Evolutionary conservation across 1,284 basidiomycete genomes (phyloP).

Genomic region (Mycena sp.): DNA sequence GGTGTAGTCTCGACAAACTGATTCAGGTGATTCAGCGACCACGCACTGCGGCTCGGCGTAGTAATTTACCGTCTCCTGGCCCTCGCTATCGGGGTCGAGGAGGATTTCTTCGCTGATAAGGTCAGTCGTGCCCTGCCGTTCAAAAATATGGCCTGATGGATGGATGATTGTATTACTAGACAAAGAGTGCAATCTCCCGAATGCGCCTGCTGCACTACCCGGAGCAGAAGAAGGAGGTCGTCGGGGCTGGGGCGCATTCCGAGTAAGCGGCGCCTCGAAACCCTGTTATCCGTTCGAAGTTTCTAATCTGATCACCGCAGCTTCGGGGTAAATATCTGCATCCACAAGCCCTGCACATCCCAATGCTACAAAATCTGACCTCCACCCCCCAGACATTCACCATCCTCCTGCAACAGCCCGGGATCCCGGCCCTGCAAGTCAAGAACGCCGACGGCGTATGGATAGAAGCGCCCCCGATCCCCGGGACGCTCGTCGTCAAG

Average conservation of each 20-base stretch:
- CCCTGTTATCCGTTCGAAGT: neutral
- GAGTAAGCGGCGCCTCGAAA: neutral
- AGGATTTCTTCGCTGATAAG: constrained; percentile 6
- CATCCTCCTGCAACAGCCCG: neutral
- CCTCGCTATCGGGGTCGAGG: neutral
- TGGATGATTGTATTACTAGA: neutral
- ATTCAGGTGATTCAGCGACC: neutral
- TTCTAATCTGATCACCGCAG: neutral
- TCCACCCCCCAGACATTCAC: neutral
- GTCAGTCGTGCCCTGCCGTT: no score
- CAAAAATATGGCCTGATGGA: neutral
- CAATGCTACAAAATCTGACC: neutral
- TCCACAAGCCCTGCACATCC: neutral
- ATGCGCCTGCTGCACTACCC: constrained; percentile 1
- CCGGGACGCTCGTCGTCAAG: constrained; percentile 4
- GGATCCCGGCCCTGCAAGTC: neutral
- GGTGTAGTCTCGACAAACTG: no score
- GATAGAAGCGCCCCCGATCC: neutral
- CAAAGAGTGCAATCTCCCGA: neutral
- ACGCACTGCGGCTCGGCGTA: neutral
- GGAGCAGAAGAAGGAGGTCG: neutral
- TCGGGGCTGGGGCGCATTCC: neutral
- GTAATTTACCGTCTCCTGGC: neutral
- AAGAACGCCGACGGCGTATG: neutral
- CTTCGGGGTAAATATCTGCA: neutral